These are phyloP conservation scores for Spathaspora sp. DNA, from an alignment of 1,139 yeast genomes.

Conservation along the genomic window DNA sequence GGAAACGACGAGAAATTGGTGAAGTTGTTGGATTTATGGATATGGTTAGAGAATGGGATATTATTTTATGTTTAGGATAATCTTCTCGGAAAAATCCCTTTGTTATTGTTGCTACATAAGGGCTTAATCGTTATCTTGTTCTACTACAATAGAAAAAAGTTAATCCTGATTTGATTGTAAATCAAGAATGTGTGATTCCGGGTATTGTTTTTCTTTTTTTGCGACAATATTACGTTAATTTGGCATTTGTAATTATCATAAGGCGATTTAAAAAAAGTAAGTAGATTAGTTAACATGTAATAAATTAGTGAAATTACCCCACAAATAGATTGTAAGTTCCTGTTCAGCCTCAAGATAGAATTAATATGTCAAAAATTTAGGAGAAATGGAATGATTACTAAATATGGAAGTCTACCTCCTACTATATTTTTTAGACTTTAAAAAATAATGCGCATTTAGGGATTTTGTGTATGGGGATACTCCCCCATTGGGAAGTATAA, in stretches of 20 bases:
- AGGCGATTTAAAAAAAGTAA: too few species aligned
- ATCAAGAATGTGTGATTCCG: not conserved
- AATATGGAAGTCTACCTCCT: not conserved
- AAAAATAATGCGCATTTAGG: too few species aligned
- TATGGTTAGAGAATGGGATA: slow-evolving; percentile 55
- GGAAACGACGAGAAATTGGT: slow-evolving; percentile 43
- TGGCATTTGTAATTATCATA: too few species aligned
- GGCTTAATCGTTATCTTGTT: not conserved
- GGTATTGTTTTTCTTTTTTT: too few species aligned
- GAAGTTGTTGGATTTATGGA: slow-evolving; percentile 54
- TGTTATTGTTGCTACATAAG: not conserved
- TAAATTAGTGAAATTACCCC: not conserved
- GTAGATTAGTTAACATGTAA: too few species aligned
- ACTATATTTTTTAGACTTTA: too few species aligned
- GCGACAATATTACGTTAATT: too few species aligned
- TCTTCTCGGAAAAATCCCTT: not conserved
- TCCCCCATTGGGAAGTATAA: not conserved
- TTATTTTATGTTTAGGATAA: slow-evolving; percentile 36
- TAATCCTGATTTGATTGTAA: not conserved
- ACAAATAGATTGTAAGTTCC: not conserved
- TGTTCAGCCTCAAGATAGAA: too few species aligned
- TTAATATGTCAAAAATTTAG: not conserved
- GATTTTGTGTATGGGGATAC: not conserved
- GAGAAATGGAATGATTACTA: not conserved
- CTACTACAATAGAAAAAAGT: not conserved